Evolutionary conservation across 2,329 filamentous ascomycete genomes (phyloP).

Genomic region (Fonsecaea pugnacius): DNA sequence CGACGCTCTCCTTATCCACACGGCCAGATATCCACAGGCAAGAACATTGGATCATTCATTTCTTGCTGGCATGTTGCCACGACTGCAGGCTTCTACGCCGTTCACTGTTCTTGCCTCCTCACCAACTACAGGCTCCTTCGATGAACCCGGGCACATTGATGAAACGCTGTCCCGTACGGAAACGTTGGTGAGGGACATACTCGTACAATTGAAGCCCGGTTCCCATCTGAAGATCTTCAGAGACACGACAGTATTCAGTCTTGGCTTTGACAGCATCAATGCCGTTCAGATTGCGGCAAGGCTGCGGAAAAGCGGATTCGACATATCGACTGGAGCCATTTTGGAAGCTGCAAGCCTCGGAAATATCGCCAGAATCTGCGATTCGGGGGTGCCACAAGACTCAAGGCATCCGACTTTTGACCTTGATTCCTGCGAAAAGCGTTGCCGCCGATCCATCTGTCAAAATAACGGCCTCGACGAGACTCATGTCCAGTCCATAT

Average conservation of each 20-base stretch:
- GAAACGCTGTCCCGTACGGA: constrained; percentile 18
- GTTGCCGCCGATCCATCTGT: constrained; percentile 40
- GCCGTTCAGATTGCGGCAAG: constrained; percentile 74
- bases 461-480: constrained; percentile 19
- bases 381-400: constrained; percentile 4
- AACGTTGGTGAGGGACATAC: constrained; percentile 16
- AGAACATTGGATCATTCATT: constrained; percentile 25
- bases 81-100: background rate
- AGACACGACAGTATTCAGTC: constrained; percentile 75
- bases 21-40: constrained; percentile 32
- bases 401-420: constrained; percentile 45
- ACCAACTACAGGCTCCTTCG: background rate
- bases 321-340: constrained; percentile 71
- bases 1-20: constrained; percentile 43
- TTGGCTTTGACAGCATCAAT: constrained; percentile 92
- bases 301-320: constrained; percentile 64
- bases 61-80: constrained; percentile 14
- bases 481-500: constrained; percentile 59
- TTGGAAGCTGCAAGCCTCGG: constrained; percentile 59
- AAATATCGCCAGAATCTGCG: constrained; percentile 32
- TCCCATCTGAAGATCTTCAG: constrained; percentile 13
- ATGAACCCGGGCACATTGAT: background rate
- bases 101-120: background rate
- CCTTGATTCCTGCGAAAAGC: constrained; percentile 57
- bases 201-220: constrained; percentile 24